Conservation (phyloP, 805 yeast genomes). For the Suhomyces canberraensis region DNA sequence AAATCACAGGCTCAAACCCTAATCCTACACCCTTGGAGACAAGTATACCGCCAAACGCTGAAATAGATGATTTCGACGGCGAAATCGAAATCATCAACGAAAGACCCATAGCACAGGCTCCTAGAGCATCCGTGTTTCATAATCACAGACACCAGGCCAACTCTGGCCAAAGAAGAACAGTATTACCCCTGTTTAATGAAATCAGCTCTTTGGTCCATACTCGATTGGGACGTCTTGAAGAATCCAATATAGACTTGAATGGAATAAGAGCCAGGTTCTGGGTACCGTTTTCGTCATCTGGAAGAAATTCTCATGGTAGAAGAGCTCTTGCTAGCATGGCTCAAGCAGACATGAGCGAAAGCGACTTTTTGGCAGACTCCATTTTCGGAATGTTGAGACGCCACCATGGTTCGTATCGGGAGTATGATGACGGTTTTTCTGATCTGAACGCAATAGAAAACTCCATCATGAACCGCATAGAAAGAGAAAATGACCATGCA, state of each 20-base stretch:
- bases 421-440: not conserved
- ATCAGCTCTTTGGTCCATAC: constrained; percentile 1
- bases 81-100: constrained; percentile 24
- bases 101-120: constrained; percentile 13
- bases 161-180: not conserved
- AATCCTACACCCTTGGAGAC: constrained; percentile 4
- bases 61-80: constrained; percentile 19
- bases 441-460: constrained; percentile 17
- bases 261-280: not conserved
- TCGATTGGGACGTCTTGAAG: not conserved
- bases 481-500: constrained; percentile 37
- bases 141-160: too few species aligned
- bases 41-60: constrained; percentile 1
- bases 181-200: not conserved
- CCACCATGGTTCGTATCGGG: not conserved
- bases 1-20: constrained; percentile 8
- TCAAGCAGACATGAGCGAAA: not conserved
- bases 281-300: constrained; percentile 2
- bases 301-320: constrained; percentile 1
- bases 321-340: not conserved
- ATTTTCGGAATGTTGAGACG: constrained; percentile 3
- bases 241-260: not conserved
- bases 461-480: constrained; percentile 38
- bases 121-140: not conserved
- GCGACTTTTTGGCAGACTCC: not conserved